Percentiles rank a stretch among this genome's conserved stretches.
phyloP scores from a whole-genome alignment of 352 stramenopile species.

The Pythium volutum region DNA sequence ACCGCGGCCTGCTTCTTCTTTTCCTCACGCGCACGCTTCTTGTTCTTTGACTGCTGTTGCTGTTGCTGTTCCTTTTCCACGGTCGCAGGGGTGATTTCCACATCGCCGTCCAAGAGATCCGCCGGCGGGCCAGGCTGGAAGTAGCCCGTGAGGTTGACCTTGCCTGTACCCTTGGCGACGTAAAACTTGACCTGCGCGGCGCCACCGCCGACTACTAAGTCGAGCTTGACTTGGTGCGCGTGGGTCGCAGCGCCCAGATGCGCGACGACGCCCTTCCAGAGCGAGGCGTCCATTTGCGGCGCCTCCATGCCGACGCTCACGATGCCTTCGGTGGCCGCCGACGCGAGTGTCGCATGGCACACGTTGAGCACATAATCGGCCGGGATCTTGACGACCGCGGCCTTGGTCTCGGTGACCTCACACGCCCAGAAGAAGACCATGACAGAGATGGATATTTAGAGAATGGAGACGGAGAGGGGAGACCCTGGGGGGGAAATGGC shows the following conservation, averaged over 20 bases:
- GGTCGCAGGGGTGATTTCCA: neutral
- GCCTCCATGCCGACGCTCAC: slow-evolving; percentile 61
- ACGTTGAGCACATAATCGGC: slow-evolving; percentile 40
- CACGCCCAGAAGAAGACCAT: slow-evolving; percentile 41
- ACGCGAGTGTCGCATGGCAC: slow-evolving; percentile 31
- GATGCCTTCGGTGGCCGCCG: slow-evolving; percentile 22
- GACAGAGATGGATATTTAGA: slow-evolving; percentile 7
- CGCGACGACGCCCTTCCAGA: slow-evolving; percentile 65
- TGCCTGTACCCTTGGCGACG: slow-evolving; percentile 51
- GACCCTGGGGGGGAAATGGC: no score
- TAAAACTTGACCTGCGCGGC: slow-evolving; percentile 73
- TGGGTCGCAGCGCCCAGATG: slow-evolving; percentile 45
- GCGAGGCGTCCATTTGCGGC: slow-evolving; percentile 53
- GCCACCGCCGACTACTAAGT: slow-evolving; percentile 62
- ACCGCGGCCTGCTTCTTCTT: slow-evolving; percentile 26
- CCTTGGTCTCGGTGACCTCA: slow-evolving; percentile 38
- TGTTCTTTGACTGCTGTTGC: slow-evolving; percentile 27
- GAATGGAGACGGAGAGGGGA: neutral
- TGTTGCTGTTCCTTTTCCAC: slow-evolving; percentile 23
- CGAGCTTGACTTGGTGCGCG: slow-evolving; percentile 69
- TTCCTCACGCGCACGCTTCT: slow-evolving; percentile 61
- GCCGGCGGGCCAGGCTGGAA: slow-evolving; percentile 63
- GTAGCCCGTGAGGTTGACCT: slow-evolving; percentile 77
- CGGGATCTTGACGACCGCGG: slow-evolving; percentile 34
- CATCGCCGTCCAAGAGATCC: slow-evolving; percentile 33